Evolutionary conservation across 768 basidiomycete species (phyloP).

Genomic region (Lentinula lateritia): DNA sequence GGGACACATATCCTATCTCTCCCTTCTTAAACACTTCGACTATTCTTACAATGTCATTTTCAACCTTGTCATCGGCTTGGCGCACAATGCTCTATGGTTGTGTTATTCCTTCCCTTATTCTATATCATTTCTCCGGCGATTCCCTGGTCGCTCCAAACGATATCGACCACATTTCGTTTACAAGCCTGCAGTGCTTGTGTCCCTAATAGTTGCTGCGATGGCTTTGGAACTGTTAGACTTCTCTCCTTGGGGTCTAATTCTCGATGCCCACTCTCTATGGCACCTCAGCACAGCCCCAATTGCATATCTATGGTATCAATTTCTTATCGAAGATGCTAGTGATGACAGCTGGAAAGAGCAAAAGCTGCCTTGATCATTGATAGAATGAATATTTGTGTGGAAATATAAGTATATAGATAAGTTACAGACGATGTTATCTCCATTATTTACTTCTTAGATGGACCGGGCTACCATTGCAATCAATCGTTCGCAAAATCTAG

Average conservation of each 20-base stretch:
- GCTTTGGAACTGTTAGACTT: constrained; percentile 89
- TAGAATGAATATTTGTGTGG: too few relatives aligned
- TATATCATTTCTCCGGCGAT: constrained; percentile 44
- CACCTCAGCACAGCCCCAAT: constrained; percentile 82
- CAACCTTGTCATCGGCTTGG: constrained; percentile 69
- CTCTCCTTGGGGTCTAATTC: constrained; percentile 62
- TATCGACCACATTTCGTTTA: constrained; percentile 54
- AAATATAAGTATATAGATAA: background rate
- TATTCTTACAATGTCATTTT: constrained; percentile 92
- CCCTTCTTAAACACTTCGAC: constrained; percentile 73
- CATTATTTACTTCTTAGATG: background rate
- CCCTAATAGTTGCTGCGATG: constrained; percentile 68
- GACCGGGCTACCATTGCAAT: background rate
- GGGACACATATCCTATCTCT: constrained; percentile 75
- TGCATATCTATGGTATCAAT: constrained; percentile 79
- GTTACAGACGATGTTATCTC: background rate
- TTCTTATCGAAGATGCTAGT: constrained; percentile 66
- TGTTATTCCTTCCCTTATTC: constrained; percentile 57
- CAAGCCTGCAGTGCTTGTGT: constrained; percentile 56
- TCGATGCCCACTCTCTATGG: constrained; percentile 95
- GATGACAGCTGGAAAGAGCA: constrained; percentile 62
- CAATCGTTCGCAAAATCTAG: background rate
- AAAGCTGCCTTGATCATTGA: constrained; percentile 7
- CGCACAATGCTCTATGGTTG: constrained; percentile 81
- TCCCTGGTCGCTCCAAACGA: constrained; percentile 44